A percentile compares a stretch with the other conserved stretches of the same genome.
Evolutionary conservation across 2,329 filamentous ascomycete genomes (phyloP).

Genomic region (Niveomyces coronatus): DNA sequence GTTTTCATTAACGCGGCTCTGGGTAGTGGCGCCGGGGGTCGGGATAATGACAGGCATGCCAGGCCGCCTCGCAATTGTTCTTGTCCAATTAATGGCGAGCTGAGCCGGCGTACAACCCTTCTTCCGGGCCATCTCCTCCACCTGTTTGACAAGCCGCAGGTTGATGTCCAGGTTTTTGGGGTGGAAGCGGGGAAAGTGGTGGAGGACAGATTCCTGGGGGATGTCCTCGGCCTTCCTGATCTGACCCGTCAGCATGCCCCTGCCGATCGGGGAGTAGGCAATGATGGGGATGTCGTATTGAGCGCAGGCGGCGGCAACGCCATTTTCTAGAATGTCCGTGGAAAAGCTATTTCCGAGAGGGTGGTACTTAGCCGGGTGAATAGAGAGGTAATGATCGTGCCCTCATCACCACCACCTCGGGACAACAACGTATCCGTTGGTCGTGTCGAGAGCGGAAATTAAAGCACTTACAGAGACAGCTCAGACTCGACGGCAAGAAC

Average conservation of each 20-base stretch:
- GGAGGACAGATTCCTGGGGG: conserved; percentile 14
- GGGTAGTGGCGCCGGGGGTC: conserved; percentile 53
- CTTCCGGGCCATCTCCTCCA: conserved; percentile 46
- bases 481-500: conserved; percentile 44
- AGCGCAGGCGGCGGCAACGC: conserved; percentile 43
- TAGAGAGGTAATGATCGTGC: no score
- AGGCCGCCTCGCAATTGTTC: conserved; percentile 35
- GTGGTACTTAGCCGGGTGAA: no score
- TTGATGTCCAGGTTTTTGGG: conserved; percentile 54
- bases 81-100: conserved; percentile 56
- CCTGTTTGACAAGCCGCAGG: conserved; percentile 46
- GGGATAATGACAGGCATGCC: conserved; percentile 51
- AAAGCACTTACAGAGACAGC: no score
- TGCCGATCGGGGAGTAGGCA: conserved; percentile 62
- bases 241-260: conserved; percentile 28
- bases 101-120: conserved; percentile 54
- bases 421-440: no score
- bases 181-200: conserved; percentile 47
- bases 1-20: conserved; percentile 52
- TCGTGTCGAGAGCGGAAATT: no score
- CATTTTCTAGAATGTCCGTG: conserved; percentile 38
- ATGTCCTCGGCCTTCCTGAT: conserved; percentile 17
- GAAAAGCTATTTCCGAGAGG: no score
- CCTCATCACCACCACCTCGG: no score
- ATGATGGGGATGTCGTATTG: conserved; percentile 59